Evolutionary conservation across 2,329 filamentous ascomycete genomes (phyloP).

Genomic region (Diplodia seriata): DNA sequence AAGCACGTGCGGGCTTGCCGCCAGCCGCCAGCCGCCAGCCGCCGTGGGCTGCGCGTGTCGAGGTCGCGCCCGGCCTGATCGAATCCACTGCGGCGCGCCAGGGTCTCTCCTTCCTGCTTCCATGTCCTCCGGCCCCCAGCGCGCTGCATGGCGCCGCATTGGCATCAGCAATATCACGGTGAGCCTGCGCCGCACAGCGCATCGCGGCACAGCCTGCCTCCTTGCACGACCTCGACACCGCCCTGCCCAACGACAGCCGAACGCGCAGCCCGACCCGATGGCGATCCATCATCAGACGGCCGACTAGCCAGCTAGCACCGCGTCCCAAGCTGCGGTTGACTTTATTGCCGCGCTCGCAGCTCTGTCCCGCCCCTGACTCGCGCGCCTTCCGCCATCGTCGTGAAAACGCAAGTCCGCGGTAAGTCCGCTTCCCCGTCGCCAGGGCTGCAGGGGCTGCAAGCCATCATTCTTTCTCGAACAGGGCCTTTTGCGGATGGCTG

Average conservation of each 20-base stretch:
- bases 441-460: not conserved
- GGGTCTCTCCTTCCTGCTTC: too few species aligned
- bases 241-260: slow-evolving; percentile 25
- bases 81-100: too few species aligned
- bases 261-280: slow-evolving; percentile 15
- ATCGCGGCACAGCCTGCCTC: not conserved
- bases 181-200: slow-evolving; percentile 2
- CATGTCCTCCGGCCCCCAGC: too few species aligned
- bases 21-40: not conserved
- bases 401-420: slow-evolving; percentile 1
- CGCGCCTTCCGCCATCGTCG: not conserved
- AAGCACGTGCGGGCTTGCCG: slow-evolving; percentile 22
- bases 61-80: not conserved
- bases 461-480: not conserved
- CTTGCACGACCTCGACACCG: slow-evolving; percentile 14
- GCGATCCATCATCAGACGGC: slow-evolving; percentile 21
- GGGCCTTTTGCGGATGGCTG: not conserved
- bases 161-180: not conserved
- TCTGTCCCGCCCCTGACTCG: slow-evolving; percentile 21
- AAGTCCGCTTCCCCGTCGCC: slow-evolving; percentile 7
- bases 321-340: not conserved
- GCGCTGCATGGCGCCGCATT: not conserved
- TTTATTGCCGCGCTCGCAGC: not conserved
- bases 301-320: not conserved
- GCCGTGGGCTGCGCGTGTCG: not conserved